A percentile compares a stretch with the other conserved stretches of the same genome.
Conservation (phyloP, 2,329 filamentous ascomycete species). For the Curvularia spicifera region DNA sequence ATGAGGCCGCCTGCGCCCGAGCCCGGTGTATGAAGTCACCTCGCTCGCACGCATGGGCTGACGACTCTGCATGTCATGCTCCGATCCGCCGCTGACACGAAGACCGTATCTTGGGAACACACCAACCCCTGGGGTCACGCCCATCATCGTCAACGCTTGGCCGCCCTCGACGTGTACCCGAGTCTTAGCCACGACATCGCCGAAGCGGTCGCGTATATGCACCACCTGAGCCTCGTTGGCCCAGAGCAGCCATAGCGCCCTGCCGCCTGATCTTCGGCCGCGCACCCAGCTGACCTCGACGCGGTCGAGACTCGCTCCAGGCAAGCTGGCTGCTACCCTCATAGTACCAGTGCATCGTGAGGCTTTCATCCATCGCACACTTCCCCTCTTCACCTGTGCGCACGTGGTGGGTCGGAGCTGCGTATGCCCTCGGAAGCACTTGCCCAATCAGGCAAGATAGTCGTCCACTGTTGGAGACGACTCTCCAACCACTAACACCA, state of each 20-base stretch:
- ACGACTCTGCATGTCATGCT: neutral
- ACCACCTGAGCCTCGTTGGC: constrained; percentile 22
- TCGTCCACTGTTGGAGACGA: neutral
- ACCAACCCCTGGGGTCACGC: neutral
- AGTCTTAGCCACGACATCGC: constrained; percentile 10
- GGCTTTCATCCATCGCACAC: neutral
- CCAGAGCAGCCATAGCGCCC: constrained; percentile 18
- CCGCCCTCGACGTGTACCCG: constrained; percentile 2
- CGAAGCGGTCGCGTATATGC: constrained; percentile 23
- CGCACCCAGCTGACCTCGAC: constrained; percentile 23
- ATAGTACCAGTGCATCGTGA: constrained; percentile 7
- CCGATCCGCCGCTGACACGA: neutral
- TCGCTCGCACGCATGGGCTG: constrained; percentile 1
- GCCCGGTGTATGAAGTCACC: neutral
- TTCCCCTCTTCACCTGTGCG: neutral
- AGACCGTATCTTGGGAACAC: neutral
- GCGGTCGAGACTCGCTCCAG: constrained; percentile 23
- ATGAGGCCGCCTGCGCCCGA: neutral
- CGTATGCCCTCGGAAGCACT: neutral
- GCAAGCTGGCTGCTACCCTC: neutral
- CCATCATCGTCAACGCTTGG: neutral
- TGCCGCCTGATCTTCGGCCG: constrained; percentile 21
- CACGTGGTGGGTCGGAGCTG: constrained; percentile 1
- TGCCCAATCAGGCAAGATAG: neutral
- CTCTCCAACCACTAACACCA: neutral